Conservation (phyloP, 1,284 basidiomycete species). For the Ustilago cynodontis region DNA sequence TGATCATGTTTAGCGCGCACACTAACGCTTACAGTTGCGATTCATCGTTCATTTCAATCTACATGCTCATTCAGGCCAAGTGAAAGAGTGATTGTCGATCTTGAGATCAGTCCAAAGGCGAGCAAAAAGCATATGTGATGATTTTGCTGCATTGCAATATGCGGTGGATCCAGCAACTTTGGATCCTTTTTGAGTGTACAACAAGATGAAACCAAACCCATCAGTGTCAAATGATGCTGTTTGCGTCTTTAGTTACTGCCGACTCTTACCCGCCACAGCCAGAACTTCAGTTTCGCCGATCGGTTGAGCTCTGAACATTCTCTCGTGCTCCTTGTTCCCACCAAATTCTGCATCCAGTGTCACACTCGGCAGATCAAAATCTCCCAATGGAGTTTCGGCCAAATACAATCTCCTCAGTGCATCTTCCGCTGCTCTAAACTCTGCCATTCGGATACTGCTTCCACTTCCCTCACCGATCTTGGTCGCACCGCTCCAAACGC, state of each 20-base stretch:
- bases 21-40: too few relatives aligned
- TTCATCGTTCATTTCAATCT: too few relatives aligned
- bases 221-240: too few relatives aligned
- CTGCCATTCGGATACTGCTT: constrained; percentile 91
- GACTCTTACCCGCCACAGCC: constrained; percentile 40
- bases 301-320: constrained; percentile 24
- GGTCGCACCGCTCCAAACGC: constrained; percentile 84
- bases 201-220: too few relatives aligned
- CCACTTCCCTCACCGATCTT: constrained; percentile 96
- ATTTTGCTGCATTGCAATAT: not conserved
- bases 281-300: constrained; percentile 43
- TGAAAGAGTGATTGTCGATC: too few relatives aligned
- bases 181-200: not conserved
- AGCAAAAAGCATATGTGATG: not conserved
- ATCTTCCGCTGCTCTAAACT: constrained; percentile 89
- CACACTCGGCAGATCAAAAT: constrained; percentile 71
- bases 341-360: constrained; percentile 54
- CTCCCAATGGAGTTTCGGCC: constrained; percentile 73
- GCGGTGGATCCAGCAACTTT: not conserved
- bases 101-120: too few relatives aligned
- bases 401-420: constrained; percentile 84
- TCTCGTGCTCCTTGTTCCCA: not conserved
- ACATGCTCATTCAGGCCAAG: too few relatives aligned
- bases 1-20: constrained; percentile 30
- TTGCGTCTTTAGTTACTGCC: not conserved